phyloP scores from a whole-genome alignment of 768 basidiomycete species.

The Kwoniella europaea region DNA sequence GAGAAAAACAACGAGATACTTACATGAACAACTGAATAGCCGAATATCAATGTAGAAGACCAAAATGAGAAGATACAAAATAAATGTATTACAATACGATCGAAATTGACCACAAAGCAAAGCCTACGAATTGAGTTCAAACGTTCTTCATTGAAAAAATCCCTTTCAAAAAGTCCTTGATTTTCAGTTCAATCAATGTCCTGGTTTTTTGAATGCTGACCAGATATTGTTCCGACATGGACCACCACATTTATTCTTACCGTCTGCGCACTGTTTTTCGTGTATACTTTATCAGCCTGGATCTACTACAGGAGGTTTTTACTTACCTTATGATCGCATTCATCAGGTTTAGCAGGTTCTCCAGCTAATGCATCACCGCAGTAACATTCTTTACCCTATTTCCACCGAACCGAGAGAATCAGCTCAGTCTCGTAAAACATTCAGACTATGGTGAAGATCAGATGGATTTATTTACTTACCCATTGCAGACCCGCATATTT shows the following conservation, averaged over 20 bases:
- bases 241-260: constrained; percentile 34
- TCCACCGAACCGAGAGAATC: background rate
- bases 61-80: too few relatives aligned
- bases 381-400: constrained; percentile 31
- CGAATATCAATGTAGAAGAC: background rate
- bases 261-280: constrained; percentile 28
- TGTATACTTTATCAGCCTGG: background rate
- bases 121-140: background rate
- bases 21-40: background rate
- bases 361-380: constrained; percentile 31
- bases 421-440: background rate
- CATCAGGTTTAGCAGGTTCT: constrained; percentile 15
- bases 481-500: constrained; percentile 35
- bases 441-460: too few relatives aligned
- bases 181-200: constrained; percentile 14
- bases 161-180: background rate
- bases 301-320: background rate
- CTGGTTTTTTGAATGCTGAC: constrained; percentile 29
- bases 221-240: constrained; percentile 41
- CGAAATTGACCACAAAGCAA: background rate
- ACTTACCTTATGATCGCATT: constrained; percentile 30
- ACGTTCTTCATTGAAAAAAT: background rate
- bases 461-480: constrained; percentile 5
- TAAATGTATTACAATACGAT: too few relatives aligned
- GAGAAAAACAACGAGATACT: background rate